Evolutionary conservation across 2,329 filamentous ascomycete species (phyloP), one percentile per base, ranked within the genome.

Genomic region (Scedosporium aurantiacum): DNA sequence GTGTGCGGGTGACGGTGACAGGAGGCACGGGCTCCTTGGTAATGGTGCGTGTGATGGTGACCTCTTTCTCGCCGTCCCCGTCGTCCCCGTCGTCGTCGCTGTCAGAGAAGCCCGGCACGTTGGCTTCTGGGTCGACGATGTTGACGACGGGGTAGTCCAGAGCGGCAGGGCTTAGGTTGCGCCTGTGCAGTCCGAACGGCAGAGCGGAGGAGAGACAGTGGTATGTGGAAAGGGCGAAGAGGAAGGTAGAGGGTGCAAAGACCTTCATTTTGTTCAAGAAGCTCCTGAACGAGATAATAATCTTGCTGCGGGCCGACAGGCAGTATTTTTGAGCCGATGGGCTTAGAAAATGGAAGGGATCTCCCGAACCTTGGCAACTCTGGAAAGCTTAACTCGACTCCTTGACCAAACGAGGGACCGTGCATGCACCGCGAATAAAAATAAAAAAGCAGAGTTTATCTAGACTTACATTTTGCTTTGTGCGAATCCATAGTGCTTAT

Each of bases 191-290:
- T 66, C n/a, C 27, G 37, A 61, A n/a, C 2, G 59, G 59, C 14
- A 57, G 52, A 23, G 50, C 59, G 21, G 41, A 23, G 3, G 59
- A 28, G 23, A 61, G 50, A 21, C 25, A 43, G 16, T 57, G 68
- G 40, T 64, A 55, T n/a, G 66, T 62, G 21, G 68, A 63, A 25
- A 70, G 55, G 8, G 66, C 62, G 25, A 69, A 65, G 55, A 72
- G 59, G 56, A 72, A 61, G 25, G 66, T 63, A 50, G 67, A 55
- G 28, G 68, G 58, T 56, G 64, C 63, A 60, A 65, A 63, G 57
- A 64, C 58, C 63, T 67, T 70, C 72, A 74, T 75, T 62, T 68
- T 72, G 67, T 10, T 16, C 4, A 25, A 58, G 40, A 14, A 6
- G 18, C 21, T 28, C 23, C 25, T n/a, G 8, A 47, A 18, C n/a